Evolutionary conservation across 192 early-diverging fungal species (phyloP).

Genomic region (Backusella sp.): DNA sequence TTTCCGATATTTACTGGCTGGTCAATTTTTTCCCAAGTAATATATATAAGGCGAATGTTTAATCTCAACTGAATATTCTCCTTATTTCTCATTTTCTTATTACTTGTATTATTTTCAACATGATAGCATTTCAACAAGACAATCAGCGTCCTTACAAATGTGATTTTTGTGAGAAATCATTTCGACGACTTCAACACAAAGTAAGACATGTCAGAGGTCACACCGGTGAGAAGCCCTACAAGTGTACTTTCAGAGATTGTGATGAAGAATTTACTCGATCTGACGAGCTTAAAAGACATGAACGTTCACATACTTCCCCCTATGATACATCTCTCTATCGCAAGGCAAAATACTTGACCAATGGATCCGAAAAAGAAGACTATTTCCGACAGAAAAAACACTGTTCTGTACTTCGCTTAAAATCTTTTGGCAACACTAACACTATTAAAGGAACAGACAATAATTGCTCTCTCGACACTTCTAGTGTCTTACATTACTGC

Average conservation of each 20-base stretch:
- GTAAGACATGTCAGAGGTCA: conserved; percentile 7
- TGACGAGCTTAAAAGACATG: conserved; percentile 13
- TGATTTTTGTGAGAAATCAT: conserved; percentile 11
- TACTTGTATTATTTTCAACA: not conserved
- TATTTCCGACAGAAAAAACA: conserved; percentile 5
- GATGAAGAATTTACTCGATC: conserved; percentile 2
- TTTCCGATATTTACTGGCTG: conserved; percentile 1
- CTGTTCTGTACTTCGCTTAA: conserved; percentile 7
- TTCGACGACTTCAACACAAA: conserved; percentile 1
- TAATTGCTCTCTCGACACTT: not conserved
- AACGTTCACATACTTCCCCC: not conserved
- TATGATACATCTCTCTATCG: not conserved
- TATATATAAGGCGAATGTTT: not conserved
- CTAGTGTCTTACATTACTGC: not conserved
- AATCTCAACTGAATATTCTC: conserved; percentile 3
- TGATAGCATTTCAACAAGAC: not conserved
- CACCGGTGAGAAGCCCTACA: conserved; percentile 4
- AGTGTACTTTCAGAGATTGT: conserved; percentile 5
- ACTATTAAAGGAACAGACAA: not conserved
- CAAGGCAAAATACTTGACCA: not conserved
- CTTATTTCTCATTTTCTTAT: not conserved
- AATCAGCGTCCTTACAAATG: not conserved
- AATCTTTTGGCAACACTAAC: not conserved
- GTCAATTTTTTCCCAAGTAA: not conserved
- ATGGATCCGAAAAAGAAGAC: not conserved